A percentile compares a stretch with the other conserved stretches of the same genome.
phyloP scores from a whole-genome alignment of 257 asterid species.

The Schizonepeta tenuifolia region DNA sequence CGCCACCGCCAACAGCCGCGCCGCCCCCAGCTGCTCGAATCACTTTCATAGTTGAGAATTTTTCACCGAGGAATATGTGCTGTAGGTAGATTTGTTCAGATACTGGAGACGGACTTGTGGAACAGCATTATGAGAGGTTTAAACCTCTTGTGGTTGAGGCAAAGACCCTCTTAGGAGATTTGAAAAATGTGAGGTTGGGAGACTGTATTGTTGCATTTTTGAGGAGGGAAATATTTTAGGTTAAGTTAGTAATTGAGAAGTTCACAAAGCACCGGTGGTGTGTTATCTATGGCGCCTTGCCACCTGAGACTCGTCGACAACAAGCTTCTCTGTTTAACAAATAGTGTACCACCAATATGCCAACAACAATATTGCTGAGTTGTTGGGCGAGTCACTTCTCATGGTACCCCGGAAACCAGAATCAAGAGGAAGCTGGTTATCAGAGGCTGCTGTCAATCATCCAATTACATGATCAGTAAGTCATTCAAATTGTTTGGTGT shows the following conservation, averaged over 20 bases:
- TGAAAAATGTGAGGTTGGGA: conserved; percentile 79
- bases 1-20: conserved; percentile 24
- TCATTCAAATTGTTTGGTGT: conserved; percentile 21
- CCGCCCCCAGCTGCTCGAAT: conserved; percentile 13
- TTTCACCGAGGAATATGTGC: conserved; percentile 17
- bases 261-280: conserved; percentile 82
- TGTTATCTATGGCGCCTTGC: conserved; percentile 91
- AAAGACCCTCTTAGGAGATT: conserved; percentile 80
- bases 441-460: conserved; percentile 70
- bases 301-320: conserved; percentile 92
- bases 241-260: conserved; percentile 86
- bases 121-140: conserved; percentile 73
- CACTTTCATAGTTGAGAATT: background rate
- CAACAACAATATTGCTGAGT: conserved; percentile 83
- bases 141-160: conserved; percentile 96
- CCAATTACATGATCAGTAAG: conserved; percentile 53
- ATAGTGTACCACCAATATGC: too few species aligned
- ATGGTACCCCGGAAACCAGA: conserved; percentile 88
- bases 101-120: conserved; percentile 87
- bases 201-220: conserved; percentile 97
- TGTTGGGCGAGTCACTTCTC: conserved; percentile 76
- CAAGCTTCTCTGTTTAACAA: conserved; percentile 92
- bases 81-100: conserved; percentile 56
- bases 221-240: conserved; percentile 91
- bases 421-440: conserved; percentile 61